phyloP scores from a whole-genome alignment of 768 basidiomycete species.

The Amanita phalloides region DNA sequence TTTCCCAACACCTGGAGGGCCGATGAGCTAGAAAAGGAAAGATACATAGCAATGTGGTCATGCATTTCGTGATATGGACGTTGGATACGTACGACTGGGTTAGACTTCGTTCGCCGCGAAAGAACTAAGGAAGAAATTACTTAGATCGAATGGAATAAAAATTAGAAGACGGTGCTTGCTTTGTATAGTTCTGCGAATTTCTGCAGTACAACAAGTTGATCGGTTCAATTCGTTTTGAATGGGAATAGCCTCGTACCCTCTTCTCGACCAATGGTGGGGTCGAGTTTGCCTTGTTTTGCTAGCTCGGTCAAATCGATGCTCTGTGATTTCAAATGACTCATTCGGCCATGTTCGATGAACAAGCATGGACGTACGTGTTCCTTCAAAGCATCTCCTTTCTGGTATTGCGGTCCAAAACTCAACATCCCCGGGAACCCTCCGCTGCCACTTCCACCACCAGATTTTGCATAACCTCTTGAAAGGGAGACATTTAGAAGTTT shows the following conservation, averaged over 20 bases:
- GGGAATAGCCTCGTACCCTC: constrained; percentile 36
- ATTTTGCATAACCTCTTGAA: constrained; percentile 29
- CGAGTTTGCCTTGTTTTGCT: constrained; percentile 76
- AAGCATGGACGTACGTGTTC: constrained; percentile 40
- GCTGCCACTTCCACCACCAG: constrained; percentile 13
- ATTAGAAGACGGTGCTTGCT: constrained; percentile 35
- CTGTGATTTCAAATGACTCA: constrained; percentile 21
- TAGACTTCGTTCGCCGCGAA: constrained; percentile 83
- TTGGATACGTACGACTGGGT: constrained; percentile 58
- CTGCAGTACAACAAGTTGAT: constrained; percentile 18
- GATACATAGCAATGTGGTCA: background rate
- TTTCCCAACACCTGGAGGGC: constrained; percentile 87
- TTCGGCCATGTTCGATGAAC: background rate
- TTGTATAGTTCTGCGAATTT: constrained; percentile 86
- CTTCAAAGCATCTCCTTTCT: constrained; percentile 81
- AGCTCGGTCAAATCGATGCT: constrained; percentile 79
- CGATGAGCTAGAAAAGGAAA: constrained; percentile 44
- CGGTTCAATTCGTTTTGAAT: background rate
- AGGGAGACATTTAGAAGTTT: constrained; percentile 2
- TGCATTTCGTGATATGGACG: background rate
- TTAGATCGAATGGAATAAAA: background rate
- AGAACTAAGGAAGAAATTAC: constrained; percentile 38
- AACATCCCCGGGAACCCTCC: constrained; percentile 58
- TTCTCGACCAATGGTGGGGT: constrained; percentile 84
- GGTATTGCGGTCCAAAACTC: constrained; percentile 44